phyloP scores from a whole-genome alignment of 352 stramenopile species.

The Hyaloperonospora arabidopsidis region DNA sequence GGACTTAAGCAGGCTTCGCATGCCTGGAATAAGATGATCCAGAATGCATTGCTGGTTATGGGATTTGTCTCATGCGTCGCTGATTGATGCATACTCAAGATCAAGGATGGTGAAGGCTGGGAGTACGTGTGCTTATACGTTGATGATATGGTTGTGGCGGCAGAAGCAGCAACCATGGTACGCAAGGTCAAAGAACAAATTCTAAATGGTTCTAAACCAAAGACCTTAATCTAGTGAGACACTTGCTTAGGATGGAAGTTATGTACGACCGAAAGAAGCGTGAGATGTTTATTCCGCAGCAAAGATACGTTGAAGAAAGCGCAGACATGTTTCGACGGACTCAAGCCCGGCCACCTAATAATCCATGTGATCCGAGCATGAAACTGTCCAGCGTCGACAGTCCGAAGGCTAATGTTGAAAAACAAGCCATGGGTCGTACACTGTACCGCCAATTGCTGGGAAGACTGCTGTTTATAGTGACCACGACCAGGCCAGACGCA shows the following conservation, averaged over 20 bases:
- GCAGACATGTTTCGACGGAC: neutral
- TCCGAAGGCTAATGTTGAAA: neutral
- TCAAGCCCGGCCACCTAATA: neutral
- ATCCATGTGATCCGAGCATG: neutral
- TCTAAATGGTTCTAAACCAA: neutral
- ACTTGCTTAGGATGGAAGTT: neutral
- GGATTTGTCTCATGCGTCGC: neutral
- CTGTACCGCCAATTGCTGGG: too few species aligned
- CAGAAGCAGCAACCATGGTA: neutral
- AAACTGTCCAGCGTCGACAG: neutral
- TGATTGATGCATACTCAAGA: neutral
- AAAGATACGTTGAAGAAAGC: neutral
- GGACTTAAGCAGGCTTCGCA: neutral
- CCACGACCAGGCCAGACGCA: neutral
- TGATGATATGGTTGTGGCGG: neutral
- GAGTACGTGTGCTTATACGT: conserved; percentile 1
- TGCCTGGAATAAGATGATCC: neutral
- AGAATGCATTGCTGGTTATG: neutral
- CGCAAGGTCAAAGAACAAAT: neutral
- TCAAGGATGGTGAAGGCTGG: neutral
- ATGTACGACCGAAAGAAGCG: neutral
- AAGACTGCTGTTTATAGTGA: neutral
- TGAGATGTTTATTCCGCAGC: neutral
- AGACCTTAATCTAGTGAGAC: neutral
- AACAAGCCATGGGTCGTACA: neutral